Percentiles rank a stretch among this genome's conserved stretches.
Conservation (phyloP, 179 eudicot genomes). For the Silene noctiflora region DNA sequence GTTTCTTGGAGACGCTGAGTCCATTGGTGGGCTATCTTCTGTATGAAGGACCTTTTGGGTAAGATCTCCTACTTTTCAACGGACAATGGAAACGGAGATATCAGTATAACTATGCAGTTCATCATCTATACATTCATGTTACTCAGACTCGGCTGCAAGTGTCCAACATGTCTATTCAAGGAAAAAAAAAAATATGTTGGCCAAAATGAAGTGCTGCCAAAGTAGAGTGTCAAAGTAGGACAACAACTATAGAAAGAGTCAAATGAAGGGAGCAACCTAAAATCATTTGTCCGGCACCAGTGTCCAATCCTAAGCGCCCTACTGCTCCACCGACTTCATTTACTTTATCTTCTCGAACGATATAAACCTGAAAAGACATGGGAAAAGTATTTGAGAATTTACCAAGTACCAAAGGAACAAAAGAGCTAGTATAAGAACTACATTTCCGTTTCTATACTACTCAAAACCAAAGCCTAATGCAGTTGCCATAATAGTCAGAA, state of each 20-base stretch:
- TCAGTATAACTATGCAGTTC: too few relatives aligned
- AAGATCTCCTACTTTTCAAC: background rate
- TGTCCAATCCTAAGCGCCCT: conserved; percentile 41
- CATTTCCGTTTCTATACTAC: too few relatives aligned
- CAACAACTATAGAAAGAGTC: background rate
- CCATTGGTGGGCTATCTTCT: conserved; percentile 14
- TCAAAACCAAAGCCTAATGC: too few relatives aligned
- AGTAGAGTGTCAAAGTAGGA: background rate
- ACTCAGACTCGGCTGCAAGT: too few relatives aligned
- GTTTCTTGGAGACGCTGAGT: conserved; percentile 26
- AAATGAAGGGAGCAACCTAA: conserved; percentile 29
- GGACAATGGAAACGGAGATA: background rate
- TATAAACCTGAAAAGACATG: conserved; percentile 43
- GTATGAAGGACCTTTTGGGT: background rate
- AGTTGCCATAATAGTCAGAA: too few relatives aligned
- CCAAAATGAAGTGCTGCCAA: too few relatives aligned
- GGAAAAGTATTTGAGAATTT: background rate
- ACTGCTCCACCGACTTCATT: conserved; percentile 52
- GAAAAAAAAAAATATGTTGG: too few relatives aligned
- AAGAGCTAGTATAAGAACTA: too few relatives aligned
- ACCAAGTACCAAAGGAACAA: background rate
- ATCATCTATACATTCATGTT: too few relatives aligned
- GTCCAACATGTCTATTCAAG: too few relatives aligned
- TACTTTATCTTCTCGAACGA: conserved; percentile 43
- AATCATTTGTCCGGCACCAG: conserved; percentile 20